Conservation (phyloP, 345 rosid species). For the Linum tenue region DNA sequence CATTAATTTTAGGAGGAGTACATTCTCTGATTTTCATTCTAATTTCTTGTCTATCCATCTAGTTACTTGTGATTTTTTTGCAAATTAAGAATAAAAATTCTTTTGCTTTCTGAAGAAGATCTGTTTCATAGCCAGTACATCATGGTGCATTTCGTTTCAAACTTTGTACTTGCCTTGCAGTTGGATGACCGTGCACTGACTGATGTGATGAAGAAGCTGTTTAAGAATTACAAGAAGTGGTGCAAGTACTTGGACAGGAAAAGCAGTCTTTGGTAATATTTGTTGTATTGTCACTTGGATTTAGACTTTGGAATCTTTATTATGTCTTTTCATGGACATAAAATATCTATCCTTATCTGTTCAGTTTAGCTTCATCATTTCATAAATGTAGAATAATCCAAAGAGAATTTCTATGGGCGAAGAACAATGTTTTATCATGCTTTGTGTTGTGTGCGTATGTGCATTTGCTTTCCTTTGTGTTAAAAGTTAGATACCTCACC, state of each 20-base stretch:
- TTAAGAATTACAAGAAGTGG: slow-evolving; percentile 97
- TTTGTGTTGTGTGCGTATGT: neutral
- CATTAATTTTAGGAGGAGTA: no score
- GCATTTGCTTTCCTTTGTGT: neutral
- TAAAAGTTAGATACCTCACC: neutral
- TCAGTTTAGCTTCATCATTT: neutral
- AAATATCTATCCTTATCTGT: neutral
- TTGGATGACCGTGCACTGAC: slow-evolving; percentile 92
- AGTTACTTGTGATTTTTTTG: no score
- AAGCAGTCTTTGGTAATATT: slow-evolving; percentile 87
- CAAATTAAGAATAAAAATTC: neutral
- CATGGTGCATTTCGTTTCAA: neutral
- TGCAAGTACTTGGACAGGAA: slow-evolving; percentile 94
- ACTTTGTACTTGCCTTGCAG: slow-evolving; percentile 22
- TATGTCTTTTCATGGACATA: neutral
- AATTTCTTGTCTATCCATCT: no score
- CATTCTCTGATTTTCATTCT: no score
- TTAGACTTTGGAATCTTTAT: neutral
- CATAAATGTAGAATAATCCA: neutral
- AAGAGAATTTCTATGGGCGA: neutral
- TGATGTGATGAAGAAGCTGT: slow-evolving; percentile 97
- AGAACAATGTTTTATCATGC: neutral
- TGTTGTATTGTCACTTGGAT: neutral
- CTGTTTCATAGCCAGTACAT: neutral
- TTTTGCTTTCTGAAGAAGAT: neutral